Conservation (phyloP, 208 protist species). For the Leishmania aethiopica region DNA sequence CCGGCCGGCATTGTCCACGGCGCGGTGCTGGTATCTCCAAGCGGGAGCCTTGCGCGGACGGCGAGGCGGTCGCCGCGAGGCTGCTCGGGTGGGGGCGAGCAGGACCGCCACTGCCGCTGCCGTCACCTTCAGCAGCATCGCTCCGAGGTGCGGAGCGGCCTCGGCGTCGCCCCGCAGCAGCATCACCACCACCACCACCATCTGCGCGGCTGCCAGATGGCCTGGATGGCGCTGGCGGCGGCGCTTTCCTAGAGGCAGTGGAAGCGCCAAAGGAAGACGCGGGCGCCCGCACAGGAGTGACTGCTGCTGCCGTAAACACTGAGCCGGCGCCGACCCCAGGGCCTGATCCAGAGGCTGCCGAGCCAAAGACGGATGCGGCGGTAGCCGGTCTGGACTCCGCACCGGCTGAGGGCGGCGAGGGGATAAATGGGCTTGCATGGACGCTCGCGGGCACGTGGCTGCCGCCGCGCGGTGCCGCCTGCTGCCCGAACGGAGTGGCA, state of each 20-base stretch:
- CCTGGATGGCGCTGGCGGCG: background rate
- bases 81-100: background rate
- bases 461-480: background rate
- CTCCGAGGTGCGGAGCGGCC: background rate
- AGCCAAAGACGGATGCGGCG: slow-evolving; percentile 1
- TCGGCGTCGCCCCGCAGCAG: background rate
- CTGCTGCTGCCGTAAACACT: slow-evolving; percentile 5
- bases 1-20: slow-evolving; percentile 12
- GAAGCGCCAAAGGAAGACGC: background rate
- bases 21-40: slow-evolving; percentile 13
- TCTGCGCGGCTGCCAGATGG: background rate
- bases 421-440: background rate
- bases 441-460: background rate
- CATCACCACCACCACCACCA: slow-evolving; percentile 1
- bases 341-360: background rate
- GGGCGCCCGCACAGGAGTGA: slow-evolving; percentile 1
- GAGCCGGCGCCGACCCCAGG: background rate
- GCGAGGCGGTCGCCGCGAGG: background rate
- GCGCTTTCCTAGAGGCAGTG: background rate
- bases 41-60: background rate
- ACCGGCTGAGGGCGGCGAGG: background rate
- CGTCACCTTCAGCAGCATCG: background rate
- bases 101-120: background rate
- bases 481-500: background rate
- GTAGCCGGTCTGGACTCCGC: background rate